Percentiles rank a stretch among this genome's conserved stretches.
These are phyloP conservation scores for Inonotus hispidus DNA, from an alignment of 1,284 basidiomycete species.

Conservation along the genomic window DNA sequence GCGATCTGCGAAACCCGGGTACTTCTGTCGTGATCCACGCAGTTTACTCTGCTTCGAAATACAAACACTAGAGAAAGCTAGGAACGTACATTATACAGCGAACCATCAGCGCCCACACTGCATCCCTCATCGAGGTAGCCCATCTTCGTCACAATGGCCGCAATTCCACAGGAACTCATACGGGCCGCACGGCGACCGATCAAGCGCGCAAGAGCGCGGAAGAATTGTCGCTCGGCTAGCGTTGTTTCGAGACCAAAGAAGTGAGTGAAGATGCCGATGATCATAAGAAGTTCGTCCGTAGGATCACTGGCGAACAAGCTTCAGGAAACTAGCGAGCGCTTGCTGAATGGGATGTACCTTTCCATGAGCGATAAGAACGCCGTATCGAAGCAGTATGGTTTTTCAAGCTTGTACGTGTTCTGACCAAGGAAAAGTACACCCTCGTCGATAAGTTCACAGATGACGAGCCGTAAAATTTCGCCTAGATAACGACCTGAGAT, in stretches of 20 bases:
- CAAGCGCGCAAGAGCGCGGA: slow-evolving; percentile 85
- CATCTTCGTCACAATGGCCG: slow-evolving; percentile 90
- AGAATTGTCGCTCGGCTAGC: slow-evolving; percentile 90
- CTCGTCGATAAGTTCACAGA: slow-evolving; percentile 95
- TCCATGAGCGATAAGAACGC: slow-evolving; percentile 97
- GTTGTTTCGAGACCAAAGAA: slow-evolving; percentile 95
- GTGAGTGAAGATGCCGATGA: slow-evolving; percentile 94
- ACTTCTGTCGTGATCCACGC: slow-evolving; percentile 59
- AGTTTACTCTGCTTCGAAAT: no score
- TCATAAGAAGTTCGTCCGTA: slow-evolving; percentile 96
- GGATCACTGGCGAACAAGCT: slow-evolving; percentile 60
- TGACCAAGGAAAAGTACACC: slow-evolving; percentile 97
- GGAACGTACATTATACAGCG: slow-evolving; percentile 78
- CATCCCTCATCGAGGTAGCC: slow-evolving; percentile 87
- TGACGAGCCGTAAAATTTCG: slow-evolving; percentile 90
- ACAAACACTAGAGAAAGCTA: slow-evolving; percentile 2
- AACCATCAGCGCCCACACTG: slow-evolving; percentile 87
- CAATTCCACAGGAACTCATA: slow-evolving; percentile 89
- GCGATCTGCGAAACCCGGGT: slow-evolving; percentile 86
- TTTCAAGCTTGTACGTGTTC: slow-evolving; percentile 97
- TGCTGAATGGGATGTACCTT: slow-evolving; percentile 43
- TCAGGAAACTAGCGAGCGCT: neutral
- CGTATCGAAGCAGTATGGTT: slow-evolving; percentile 89
- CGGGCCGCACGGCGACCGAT: slow-evolving; percentile 88
- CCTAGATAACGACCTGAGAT: slow-evolving; percentile 97